Evolutionary conservation across 2,329 filamentous ascomycete species (phyloP), one percentile per base, ranked within the genome.

Genomic region (Coniochaeta hoffmannii): DNA sequence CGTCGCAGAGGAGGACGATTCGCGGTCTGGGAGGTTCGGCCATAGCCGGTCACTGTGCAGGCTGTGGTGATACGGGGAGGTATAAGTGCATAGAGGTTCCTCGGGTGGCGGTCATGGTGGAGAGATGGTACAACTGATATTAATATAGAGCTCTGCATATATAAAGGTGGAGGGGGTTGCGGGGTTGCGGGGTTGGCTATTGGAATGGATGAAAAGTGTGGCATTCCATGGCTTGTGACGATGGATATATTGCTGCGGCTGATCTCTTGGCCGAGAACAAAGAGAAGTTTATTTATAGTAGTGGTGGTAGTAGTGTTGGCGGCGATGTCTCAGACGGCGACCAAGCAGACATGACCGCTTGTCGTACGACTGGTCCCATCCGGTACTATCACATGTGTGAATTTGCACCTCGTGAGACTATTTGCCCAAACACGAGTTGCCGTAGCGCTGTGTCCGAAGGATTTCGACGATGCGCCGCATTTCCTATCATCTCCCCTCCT

Each of bases 1-100:
- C 46, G 46, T 50, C 46, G 46, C 46, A 50, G 46, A 50, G 24
- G 50, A 50, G 17, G 46, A 50, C 46, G 46, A 50, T 50, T 14
- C 46, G 46, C 11, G 4, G 19, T 28, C 22, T 38, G 15, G 35
- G 12, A 19, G 35, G 35, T 38, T 17, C 35, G n/a, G 15, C 14
- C 35, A 38, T 38, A 17, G 35, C 14, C 19, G 35, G 35, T 17
- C 35, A 38, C 32, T 35, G 32, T 8, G 32, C 32, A 14, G 12
- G 32, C n/a, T 35, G 10, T 38, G 35, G n/a, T 38, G 35, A 6
- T 38, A 17, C 4, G 14, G 34, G 34, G 7, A 35, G 34, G 32
- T n/a, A n/a, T n/a, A n/a, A n/a, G 4, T 35, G 32, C 12, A 32
- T 8, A 32, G 30, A 32, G 30, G 30, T 8, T 32, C 12, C 12